Evolutionary conservation across 2,329 filamentous ascomycete species (phyloP), one percentile per base, ranked within the genome.

Genomic region (Helicocarpus griseus): DNA sequence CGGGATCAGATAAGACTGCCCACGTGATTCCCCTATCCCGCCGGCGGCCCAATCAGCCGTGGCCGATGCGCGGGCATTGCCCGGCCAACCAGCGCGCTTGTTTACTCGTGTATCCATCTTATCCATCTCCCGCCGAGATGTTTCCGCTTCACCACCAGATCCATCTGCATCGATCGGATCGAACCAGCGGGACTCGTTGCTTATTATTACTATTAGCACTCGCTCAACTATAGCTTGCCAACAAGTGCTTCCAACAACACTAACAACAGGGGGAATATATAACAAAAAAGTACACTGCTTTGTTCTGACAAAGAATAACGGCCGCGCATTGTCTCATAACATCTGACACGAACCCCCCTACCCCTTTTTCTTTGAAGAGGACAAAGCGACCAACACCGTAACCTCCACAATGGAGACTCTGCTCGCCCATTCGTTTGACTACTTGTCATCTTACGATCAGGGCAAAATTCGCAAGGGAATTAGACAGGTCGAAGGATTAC

Each of bases 351-450:
- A 28, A 22, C n/a, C 14, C 24, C 4, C n/a, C n/a, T n/a, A n/a
- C n/a, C n/a, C n/a, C n/a, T n/a, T n/a, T 29, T 44, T 29, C 41
- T 28, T 44, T 44, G 14, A 44, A 19, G 24, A 19, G 24, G 41
- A 44, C 41, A 44, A 44, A 44, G 41, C 5, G 29, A 13, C 44
- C 44, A 26, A 47, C 17, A 13, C 19, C 2, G 24, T 19, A 35
- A 33, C 45, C 36, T 46, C 48, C 36, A 35, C 46, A 40, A 97
- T 97, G 93, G 93, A 97, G 74, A 83, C 87, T 49, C 80, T 97
- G 26, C 78, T 97, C 51, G 94, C 89, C 41, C 83, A 95, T 67
- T 89, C 91, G 55, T 97, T 97, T 71, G 90, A 96, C 75, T 95
- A 95, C 71, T 85, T 96, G 58, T 94, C 90, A 55, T 96, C 90